Evolutionary conservation across 2,329 filamentous ascomycete genomes (phyloP).

Genomic region (Colletotrichum truncatum): DNA sequence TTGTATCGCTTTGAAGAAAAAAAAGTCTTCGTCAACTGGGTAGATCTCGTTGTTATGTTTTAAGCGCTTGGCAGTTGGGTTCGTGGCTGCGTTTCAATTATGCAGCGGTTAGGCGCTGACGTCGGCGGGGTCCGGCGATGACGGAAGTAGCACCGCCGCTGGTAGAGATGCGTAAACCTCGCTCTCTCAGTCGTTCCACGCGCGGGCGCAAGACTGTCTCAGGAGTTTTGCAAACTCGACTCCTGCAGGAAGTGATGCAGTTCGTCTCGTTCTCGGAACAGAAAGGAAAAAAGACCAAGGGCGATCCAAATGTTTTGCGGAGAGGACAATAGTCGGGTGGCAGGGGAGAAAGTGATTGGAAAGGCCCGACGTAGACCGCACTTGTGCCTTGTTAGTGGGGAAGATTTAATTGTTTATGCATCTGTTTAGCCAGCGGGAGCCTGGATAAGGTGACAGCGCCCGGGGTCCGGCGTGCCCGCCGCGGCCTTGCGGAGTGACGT

Average conservation of each 20-base stretch:
- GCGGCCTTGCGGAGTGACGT: slow-evolving; percentile 31
- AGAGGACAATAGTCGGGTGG: slow-evolving; percentile 14
- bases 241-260: background rate
- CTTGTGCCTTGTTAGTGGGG: slow-evolving; percentile 22
- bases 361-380: slow-evolving; percentile 14
- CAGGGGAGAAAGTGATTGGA: slow-evolving; percentile 1
- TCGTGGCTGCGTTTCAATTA: slow-evolving; percentile 25
- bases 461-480: slow-evolving; percentile 18
- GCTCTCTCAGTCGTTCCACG: background rate
- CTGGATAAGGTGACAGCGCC: slow-evolving; percentile 27
- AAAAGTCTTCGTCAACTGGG: background rate
- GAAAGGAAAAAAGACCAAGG: background rate
- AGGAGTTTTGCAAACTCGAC: background rate
- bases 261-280: background rate
- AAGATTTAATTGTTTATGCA: slow-evolving; percentile 30
- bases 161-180: background rate
- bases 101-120: slow-evolving; percentile 27
- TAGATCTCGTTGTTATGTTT: background rate
- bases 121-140: slow-evolving; percentile 26
- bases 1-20: background rate
- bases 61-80: slow-evolving; percentile 6
- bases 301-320: slow-evolving; percentile 11
- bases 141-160: too few species aligned
- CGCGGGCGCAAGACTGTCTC: slow-evolving; percentile 16
- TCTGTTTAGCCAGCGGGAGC: slow-evolving; percentile 27